Conservation (phyloP, 805 yeast genomes). For the Ogataea paraovalis region DNA sequence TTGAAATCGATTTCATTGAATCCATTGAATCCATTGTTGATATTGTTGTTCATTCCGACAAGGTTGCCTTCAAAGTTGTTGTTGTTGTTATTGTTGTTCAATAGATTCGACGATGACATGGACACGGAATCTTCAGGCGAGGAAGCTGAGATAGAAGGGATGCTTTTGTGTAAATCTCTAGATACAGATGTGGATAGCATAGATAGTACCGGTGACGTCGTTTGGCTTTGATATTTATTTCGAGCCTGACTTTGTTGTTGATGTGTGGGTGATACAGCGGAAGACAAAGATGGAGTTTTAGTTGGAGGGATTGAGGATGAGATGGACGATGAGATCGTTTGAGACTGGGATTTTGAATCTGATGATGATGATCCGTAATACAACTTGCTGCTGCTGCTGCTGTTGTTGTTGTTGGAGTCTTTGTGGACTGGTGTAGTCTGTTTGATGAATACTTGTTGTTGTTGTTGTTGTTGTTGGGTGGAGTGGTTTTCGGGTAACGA, state of each 20-base stretch:
- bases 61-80: neutral
- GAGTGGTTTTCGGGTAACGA: conserved; percentile 23
- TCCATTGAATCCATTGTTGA: neutral
- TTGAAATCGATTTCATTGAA: conserved; percentile 27
- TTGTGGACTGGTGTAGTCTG: neutral
- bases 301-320: too few relatives aligned
- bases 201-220: neutral
- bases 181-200: too few relatives aligned
- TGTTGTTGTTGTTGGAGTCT: neutral
- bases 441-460: neutral
- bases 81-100: neutral
- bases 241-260: neutral
- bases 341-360: too few relatives aligned
- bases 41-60: neutral
- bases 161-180: neutral
- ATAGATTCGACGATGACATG: neutral
- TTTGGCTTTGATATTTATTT: neutral
- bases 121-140: neutral
- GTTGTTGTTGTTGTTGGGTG: too few relatives aligned
- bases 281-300: neutral
- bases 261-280: neutral
- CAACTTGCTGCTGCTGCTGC: neutral
- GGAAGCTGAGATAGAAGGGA: neutral
- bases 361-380: too few relatives aligned
- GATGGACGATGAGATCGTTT: too few relatives aligned